Base-by-base conservation (phyloP, 164 flowering plant genomes). In the Magnolia changhungtana region DNA sequence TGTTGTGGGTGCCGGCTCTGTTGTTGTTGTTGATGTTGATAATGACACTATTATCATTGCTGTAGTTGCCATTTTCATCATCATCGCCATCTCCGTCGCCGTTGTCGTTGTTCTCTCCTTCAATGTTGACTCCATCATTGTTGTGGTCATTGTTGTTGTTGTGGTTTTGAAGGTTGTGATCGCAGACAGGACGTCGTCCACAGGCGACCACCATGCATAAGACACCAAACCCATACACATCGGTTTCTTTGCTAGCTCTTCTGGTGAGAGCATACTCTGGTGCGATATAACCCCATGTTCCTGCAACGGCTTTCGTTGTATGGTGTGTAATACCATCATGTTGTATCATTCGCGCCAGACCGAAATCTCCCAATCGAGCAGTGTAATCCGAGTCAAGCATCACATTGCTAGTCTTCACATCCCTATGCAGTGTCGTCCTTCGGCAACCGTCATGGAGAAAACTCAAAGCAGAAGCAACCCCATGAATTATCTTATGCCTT, bases 401-500 rank as follows among this genome's bases (percentile, higher is more conserved):
- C 24, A 81, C 80, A 23, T 80, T 84, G 77, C 86, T 84, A 16
- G 81, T 50, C 71, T 83, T 83, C 50, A 80, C 76, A 29, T 83
- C 80, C 9, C 81, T 74, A 50, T 83, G 86, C 37, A 83, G 52
- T 19, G 81, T 81, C 49, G 78, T 24, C 7, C 71, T 69, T 13
- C 69, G 66, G 50, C 82, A 79, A 19, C 78, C 84, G 16, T 77
- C 69, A 29, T 84, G 84, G 31, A 78, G 79, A 58, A 78, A 81
- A 31, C 68, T 31, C 77, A 81, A 31, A 5, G 79, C 83, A 63
- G 73, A 72, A 18, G 79, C 81, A 37, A 81, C 77, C 2, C 80
- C 83, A n/a, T 55, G 49, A 8, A 89, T 80, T 5, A 91, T 81
- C n/a, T 59, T 73, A 58, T 73, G 73, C 78, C 94, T 82, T 50